Conservation (phyloP, 352 stramenopile genomes). For the Pythium brassicae region DNA sequence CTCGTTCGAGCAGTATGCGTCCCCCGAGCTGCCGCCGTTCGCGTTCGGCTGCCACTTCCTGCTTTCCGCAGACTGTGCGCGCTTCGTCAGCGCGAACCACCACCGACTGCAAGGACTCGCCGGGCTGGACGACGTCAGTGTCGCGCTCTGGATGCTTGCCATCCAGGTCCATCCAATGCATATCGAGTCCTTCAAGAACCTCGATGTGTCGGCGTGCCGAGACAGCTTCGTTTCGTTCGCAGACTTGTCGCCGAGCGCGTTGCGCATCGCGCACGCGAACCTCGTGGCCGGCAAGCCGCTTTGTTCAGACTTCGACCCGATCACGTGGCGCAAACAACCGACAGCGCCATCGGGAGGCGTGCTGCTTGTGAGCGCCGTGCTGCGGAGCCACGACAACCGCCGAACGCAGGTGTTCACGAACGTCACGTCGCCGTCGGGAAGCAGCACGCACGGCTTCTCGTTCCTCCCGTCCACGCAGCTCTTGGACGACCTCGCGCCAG, state of each 20-base stretch:
- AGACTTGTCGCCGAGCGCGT: conserved; percentile 15
- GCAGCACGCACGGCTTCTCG: not conserved
- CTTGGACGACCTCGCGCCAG: not conserved
- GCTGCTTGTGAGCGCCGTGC: not conserved
- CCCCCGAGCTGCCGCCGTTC: conserved; percentile 29
- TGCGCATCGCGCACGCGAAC: conserved; percentile 22
- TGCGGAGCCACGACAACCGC: not conserved
- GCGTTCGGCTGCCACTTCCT: conserved; percentile 42
- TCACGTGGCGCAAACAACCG: conserved; percentile 6
- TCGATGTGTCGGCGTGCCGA: conserved; percentile 9
- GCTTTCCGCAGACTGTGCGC: conserved; percentile 35
- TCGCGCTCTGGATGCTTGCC: conserved; percentile 39
- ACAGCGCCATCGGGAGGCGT: not conserved
- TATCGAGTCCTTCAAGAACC: conserved; percentile 16
- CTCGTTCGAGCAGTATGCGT: conserved; percentile 22
- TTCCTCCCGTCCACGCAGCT: not conserved
- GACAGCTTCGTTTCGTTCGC: conserved; percentile 16
- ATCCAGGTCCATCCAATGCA: conserved; percentile 20
- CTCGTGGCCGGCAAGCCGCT: not conserved
- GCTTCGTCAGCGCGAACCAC: conserved; percentile 32
- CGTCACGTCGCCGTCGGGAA: not conserved
- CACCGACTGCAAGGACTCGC: conserved; percentile 15
- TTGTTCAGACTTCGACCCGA: conserved; percentile 1
- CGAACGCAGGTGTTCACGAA: not conserved
- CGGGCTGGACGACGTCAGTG: conserved; percentile 33